phyloP scores from a whole-genome alignment of 75 land plant species.

The Azolla pinnata region DNA sequence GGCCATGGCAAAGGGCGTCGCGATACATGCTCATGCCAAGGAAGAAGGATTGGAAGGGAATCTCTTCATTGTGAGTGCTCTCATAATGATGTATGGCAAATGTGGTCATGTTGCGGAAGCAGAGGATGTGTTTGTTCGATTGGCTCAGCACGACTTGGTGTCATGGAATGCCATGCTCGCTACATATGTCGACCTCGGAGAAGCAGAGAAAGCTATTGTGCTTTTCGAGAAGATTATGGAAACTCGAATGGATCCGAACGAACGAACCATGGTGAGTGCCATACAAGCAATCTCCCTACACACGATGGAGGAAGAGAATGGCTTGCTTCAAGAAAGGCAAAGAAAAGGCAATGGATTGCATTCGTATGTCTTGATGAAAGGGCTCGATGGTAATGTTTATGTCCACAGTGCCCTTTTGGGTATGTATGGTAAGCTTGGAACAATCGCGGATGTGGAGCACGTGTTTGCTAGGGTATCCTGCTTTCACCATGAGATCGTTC shows the following conservation, averaged over 20 bases:
- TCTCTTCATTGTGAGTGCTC: conserved; percentile 33
- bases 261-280: not conserved
- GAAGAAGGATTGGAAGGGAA: conserved; percentile 7
- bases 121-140: conserved; percentile 34
- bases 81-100: conserved; percentile 61
- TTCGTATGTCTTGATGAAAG: too few species aligned
- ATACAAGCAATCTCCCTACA: conserved; percentile 4
- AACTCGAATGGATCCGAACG: conserved; percentile 9
- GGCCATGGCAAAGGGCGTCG: conserved; percentile 12
- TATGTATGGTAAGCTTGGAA: conserved; percentile 13
- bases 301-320: too few species aligned
- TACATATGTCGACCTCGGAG: conserved; percentile 58
- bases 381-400: too few species aligned
- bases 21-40: conserved; percentile 31
- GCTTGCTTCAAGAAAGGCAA: not conserved
- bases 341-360: too few species aligned
- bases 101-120: conserved; percentile 47
- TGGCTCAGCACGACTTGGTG: conserved; percentile 39
- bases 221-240: conserved; percentile 46
- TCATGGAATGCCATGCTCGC: conserved; percentile 66
- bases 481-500: conserved; percentile 26
- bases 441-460: conserved; percentile 8
- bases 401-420: not conserved
- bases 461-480: conserved; percentile 40
- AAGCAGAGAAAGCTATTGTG: conserved; percentile 29